Base-by-base conservation (phyloP, 2,329 filamentous ascomycete species). In the Aspergillus tanneri region DNA sequence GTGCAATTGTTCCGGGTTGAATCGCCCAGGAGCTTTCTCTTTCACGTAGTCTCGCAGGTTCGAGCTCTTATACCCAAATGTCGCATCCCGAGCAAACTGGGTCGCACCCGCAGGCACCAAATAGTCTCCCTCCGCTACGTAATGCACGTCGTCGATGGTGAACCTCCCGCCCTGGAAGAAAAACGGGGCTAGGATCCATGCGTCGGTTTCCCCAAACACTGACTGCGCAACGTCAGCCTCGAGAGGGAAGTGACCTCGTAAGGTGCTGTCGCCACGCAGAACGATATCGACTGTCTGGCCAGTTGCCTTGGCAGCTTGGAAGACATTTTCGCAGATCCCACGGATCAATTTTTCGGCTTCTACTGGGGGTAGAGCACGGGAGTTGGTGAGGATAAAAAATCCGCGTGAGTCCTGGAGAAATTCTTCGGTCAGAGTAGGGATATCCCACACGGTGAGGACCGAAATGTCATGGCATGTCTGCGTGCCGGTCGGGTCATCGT, bases 371-470 rank as follows among this genome's bases (percentile, higher is more conserved):
- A 83, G 63, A 0, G 81, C 80, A 4, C 80, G 76, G 3, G 78
- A 81, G 58, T 83, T 83, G 25, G 80, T 83, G 5, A 82, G 69
- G 53, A 83, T 81, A 66, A 83, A 83, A 70, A 83, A 83, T 14
- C 80, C 80, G 3, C 64, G 61, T 2, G 67, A 66, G 5, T 64
- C 68, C 24, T 62, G 62, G 3, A 59, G 60, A 52, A 82, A 76
- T 55, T 80, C 77, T 6, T 59, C 52, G 2, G 62, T 63, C 2
- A 82, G 67, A 0, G 71, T 74, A 1, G 64, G 54, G 5, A 71
- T 54, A 48, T 78, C 74, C 78, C 79, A 83, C 4, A 77, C 74
- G 0, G 77, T 79, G 16, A 83, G 68, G 2, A 83, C 78, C 41
- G 70, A 64, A 50, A 83, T 76, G 54, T 78, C 73, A 60, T 82